Base-by-base conservation (phyloP, 352 stramenopile genomes). In the Stramenopiles sp. region DNA sequence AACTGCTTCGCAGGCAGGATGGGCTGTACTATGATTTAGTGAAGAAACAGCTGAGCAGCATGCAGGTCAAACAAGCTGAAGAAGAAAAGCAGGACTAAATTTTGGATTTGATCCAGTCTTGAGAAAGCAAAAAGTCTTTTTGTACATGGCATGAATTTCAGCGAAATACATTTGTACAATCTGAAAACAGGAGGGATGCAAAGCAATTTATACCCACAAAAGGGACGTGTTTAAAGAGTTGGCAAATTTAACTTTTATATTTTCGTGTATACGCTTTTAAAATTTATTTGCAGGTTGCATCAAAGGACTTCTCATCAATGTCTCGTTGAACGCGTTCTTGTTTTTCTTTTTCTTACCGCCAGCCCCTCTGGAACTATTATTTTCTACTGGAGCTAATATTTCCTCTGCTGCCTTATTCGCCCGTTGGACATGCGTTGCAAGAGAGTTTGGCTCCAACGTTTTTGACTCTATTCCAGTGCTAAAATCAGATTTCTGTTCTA, bases 11-110 rank as follows among this genome's bases (percentile, higher is more conserved):
- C 80, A 81, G 33, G 0, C 81, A 86, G 25, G 75, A 83, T 44
- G 90, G 90, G 30, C 83, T 87, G 32, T 96, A 96, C 83, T 85
- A 85, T 4, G 84, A 91, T 80, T 83, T 96, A 75, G 83, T 86
- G 67, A 30, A 80, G 14, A 55, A 55, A 55, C 39, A 55, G 14
- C 14, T 55, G 14, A 55, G 39, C 14, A 14, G 39, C 14, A 14
- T 55, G 39, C 39, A 55, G 14, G 39, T 14, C 14, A 55, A 55
- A 55, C 4, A 55, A 14, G 14, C 4, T 4, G 14, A 55, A 14
- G 4, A 55, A 55, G 39, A 55, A 14, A 55, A 55, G 14, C 4
- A 55, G 39, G 14, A 55, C n/a, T n/a, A n/a, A n/a, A n/a, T n/a
- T n/a, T n/a, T n/a, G n/a, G n/a, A n/a, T n/a, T n/a, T n/a, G n/a